Conservation (phyloP, 768 basidiomycete genomes). For the Peribolospora kevripleyi region DNA sequence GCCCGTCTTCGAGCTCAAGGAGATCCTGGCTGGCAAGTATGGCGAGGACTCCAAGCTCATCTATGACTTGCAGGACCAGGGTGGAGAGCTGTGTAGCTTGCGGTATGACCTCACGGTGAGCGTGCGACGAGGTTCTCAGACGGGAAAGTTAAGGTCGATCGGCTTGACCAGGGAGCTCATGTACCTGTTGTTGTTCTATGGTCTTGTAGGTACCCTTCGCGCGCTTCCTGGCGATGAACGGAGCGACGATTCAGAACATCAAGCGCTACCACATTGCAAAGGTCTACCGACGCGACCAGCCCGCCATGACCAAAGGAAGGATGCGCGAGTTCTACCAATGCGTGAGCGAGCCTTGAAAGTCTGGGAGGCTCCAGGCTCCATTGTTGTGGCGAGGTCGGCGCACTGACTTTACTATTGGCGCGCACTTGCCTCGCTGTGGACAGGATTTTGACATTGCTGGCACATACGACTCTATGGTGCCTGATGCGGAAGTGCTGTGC, state of each 20-base stretch:
- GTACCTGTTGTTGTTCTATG: neutral
- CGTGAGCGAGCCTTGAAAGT: constrained; percentile 24
- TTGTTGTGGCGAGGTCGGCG: neutral
- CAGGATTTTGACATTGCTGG: constrained; percentile 94
- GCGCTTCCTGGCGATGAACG: constrained; percentile 80
- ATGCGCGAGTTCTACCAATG: constrained; percentile 99
- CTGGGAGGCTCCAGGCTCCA: neutral
- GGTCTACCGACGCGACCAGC: constrained; percentile 86
- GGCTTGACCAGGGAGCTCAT: neutral
- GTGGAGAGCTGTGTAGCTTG: constrained; percentile 81
- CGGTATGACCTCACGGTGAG: constrained; percentile 78
- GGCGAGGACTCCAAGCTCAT: constrained; percentile 95
- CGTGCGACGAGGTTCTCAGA: neutral
- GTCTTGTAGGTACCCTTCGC: constrained; percentile 50
- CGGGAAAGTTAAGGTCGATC: neutral
- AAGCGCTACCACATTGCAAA: constrained; percentile 98
- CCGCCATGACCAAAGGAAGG: constrained; percentile 89
- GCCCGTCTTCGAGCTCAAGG: constrained; percentile 91
- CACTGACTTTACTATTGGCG: neutral
- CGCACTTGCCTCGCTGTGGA: neutral
- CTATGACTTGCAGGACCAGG: constrained; percentile 91
- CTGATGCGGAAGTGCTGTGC: constrained; percentile 74
- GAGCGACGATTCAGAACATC: constrained; percentile 35
- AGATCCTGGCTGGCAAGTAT: constrained; percentile 85
- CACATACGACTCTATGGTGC: constrained; percentile 83